phyloP scores from a whole-genome alignment of 306 rosid species.

The Trichosanthes cucumerina region DNA sequence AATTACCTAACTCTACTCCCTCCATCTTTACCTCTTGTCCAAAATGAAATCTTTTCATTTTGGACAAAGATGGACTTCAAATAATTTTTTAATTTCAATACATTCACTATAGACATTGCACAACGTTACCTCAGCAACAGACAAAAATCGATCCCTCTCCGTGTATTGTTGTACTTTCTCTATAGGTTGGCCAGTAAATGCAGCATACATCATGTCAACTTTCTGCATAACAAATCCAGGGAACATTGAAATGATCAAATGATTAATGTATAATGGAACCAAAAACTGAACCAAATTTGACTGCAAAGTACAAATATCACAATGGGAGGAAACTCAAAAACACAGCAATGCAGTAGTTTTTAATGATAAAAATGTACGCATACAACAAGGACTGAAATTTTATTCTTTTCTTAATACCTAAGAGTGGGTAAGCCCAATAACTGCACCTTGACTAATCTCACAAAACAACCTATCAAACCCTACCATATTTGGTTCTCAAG shows the following conservation, averaged over 20 bases:
- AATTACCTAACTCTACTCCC: background rate
- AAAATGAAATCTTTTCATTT: background rate
- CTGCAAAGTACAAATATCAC: background rate
- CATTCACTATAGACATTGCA: background rate
- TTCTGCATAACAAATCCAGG: constrained; percentile 42
- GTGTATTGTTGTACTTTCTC: constrained; percentile 88
- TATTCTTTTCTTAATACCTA: background rate
- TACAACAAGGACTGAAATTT: background rate
- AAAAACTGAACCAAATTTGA: background rate
- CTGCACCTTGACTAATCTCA: background rate
- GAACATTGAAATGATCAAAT: constrained; percentile 1
- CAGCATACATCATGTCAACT: constrained; percentile 77
- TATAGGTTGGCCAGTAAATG: constrained; percentile 79
- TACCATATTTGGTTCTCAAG: background rate
- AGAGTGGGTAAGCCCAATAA: background rate
- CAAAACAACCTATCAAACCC: background rate
- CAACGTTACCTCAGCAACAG: constrained; percentile 67
- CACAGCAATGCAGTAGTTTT: background rate
- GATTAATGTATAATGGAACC: background rate
- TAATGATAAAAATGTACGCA: background rate
- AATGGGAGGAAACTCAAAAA: background rate
- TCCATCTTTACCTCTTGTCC: background rate
- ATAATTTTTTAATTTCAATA: background rate
- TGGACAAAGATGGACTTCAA: background rate
- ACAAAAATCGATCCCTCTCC: constrained; percentile 82